Evolutionary conservation across 2,329 filamentous ascomycete genomes (phyloP).

Genomic region (Trichoderma breve): DNA sequence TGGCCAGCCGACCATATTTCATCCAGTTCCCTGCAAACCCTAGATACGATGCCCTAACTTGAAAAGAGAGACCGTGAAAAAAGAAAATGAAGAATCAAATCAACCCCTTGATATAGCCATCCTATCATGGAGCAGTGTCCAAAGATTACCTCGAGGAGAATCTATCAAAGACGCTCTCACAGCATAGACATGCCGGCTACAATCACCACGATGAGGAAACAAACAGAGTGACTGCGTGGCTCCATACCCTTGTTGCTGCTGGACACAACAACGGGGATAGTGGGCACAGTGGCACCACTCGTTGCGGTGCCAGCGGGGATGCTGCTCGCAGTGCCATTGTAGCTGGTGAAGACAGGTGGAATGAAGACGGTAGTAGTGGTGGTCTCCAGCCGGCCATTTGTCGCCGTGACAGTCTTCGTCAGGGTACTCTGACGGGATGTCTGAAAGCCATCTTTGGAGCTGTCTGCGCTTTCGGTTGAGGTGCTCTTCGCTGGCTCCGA

Average conservation of each 20-base stretch:
- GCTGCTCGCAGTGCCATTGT: constrained; percentile 31
- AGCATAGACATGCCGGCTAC: constrained; percentile 35
- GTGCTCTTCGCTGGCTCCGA: background rate
- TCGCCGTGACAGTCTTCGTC: constrained; percentile 35
- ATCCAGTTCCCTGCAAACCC: constrained; percentile 4
- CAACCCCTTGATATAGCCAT: background rate
- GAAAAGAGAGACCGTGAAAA: background rate
- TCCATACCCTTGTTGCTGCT: constrained; percentile 34
- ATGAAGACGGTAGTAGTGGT: constrained; percentile 36
- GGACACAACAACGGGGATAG: constrained; percentile 32
- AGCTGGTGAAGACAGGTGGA: constrained; percentile 27
- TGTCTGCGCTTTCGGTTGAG: constrained; percentile 23
- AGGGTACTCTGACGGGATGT: constrained; percentile 28
- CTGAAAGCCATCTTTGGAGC: constrained; percentile 25
- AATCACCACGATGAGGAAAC: constrained; percentile 38
- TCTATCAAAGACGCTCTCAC: constrained; percentile 24
- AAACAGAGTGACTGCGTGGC: constrained; percentile 33
- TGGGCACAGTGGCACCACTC: constrained; percentile 21
- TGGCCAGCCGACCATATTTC: background rate
- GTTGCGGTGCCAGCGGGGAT: constrained; percentile 30
- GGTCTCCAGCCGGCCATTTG: constrained; percentile 29
- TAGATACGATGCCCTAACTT: background rate
- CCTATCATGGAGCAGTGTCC: background rate
- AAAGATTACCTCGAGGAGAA: background rate
- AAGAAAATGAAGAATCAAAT: background rate